Percentiles rank a stretch among this genome's conserved stretches.
Conservation (phyloP, 2,329 filamentous ascomycete genomes). For the Pseudogymnoascus sp. region DNA sequence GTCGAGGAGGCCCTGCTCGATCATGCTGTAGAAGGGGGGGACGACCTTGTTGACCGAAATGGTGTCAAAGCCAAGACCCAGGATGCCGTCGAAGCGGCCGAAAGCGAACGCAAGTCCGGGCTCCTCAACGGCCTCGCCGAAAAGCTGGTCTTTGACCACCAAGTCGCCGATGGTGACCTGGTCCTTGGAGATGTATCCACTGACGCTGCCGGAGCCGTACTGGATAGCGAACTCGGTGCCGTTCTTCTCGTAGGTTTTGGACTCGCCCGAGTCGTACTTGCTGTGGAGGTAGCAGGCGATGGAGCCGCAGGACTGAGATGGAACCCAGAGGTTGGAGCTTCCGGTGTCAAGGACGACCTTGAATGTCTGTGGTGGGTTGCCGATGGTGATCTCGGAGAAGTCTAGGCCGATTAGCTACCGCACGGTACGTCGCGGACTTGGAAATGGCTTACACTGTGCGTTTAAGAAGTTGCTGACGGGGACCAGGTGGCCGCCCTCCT, state of each 20-base stretch:
- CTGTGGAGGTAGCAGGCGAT: conserved; percentile 97
- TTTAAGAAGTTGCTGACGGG: conserved; percentile 97
- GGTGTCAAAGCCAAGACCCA: conserved; percentile 88
- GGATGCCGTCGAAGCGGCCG: conserved; percentile 91
- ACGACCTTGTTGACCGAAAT: conserved; percentile 96
- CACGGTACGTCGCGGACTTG: not conserved
- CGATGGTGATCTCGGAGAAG: conserved; percentile 93
- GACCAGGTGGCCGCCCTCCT: conserved; percentile 64
- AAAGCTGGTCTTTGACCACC: conserved; percentile 80
- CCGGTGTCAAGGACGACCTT: conserved; percentile 98
- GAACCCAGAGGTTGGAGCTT: conserved; percentile 98
- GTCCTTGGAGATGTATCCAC: conserved; percentile 89
- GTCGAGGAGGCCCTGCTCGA: conserved; percentile 82
- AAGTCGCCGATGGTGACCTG: conserved; percentile 80
- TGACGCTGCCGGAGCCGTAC: conserved; percentile 91
- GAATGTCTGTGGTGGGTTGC: conserved; percentile 86
- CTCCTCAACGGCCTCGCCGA: conserved; percentile 92
- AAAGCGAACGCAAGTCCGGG: conserved; percentile 97
- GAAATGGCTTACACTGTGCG: conserved; percentile 71
- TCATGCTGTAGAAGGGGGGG: conserved; percentile 93
- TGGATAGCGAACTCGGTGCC: conserved; percentile 85
- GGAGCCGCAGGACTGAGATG: conserved; percentile 78
- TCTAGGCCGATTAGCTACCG: conserved; percentile 44
- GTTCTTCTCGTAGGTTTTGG: conserved; percentile 89
- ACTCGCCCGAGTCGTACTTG: conserved; percentile 89